Conservation (phyloP, 345 rosid species). For the Brassica cretica region DNA sequence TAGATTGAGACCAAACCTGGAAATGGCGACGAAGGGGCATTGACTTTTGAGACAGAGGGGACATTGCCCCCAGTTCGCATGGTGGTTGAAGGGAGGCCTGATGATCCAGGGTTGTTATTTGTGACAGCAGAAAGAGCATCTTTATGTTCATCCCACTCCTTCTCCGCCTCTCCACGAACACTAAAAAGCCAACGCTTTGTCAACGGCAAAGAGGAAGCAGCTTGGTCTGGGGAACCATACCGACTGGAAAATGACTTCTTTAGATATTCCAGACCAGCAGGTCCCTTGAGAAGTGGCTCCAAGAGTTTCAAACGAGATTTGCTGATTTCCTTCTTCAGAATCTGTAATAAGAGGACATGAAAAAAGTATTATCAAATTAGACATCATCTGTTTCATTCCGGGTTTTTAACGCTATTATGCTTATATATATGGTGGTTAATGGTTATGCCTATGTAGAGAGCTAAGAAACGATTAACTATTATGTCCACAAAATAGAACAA, state of each 20-base stretch:
- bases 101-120: constrained; percentile 43
- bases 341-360: constrained; percentile 42
- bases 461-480: background rate
- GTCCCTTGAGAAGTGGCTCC: constrained; percentile 86
- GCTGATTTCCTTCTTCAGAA: constrained; percentile 72
- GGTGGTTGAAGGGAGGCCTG: constrained; percentile 55
- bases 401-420: background rate
- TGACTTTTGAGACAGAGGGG: constrained; percentile 42
- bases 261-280: constrained; percentile 79
- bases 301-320: constrained; percentile 71
- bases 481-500: background rate
- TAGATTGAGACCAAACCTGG: constrained; percentile 44
- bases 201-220: constrained; percentile 52
- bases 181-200: constrained; percentile 69
- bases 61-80: constrained; percentile 80
- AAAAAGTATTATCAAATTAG: background rate
- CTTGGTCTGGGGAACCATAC: constrained; percentile 58
- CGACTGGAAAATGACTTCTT: constrained; percentile 62
- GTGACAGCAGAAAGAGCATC: constrained; percentile 49
- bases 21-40: constrained; percentile 23
- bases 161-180: constrained; percentile 50
- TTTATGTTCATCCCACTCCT: constrained; percentile 75
- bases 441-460: background rate
- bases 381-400: background rate
- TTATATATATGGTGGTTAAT: background rate